Conservation (phyloP, 2,329 filamentous ascomycete genomes). For the Hypoxylon sp. region DNA sequence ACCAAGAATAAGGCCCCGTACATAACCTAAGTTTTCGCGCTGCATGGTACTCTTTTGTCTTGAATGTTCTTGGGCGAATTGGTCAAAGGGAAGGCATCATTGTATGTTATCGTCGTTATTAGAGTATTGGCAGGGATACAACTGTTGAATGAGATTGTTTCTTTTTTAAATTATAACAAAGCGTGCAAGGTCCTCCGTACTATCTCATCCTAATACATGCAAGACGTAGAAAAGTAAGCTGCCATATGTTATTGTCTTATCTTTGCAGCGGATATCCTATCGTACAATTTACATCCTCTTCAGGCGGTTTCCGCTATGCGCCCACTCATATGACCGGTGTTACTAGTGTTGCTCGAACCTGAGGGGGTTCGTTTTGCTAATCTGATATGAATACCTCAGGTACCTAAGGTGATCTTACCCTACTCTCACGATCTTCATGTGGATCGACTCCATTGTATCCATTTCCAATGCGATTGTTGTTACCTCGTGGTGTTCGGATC, state of each 20-base stretch:
- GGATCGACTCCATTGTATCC: neutral
- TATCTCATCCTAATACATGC: neutral
- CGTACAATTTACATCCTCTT: no score
- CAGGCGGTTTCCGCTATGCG: neutral
- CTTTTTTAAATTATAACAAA: conserved; percentile 5
- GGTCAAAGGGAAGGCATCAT: conserved; percentile 35
- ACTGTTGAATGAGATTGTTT: conserved; percentile 43
- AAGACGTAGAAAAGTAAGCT: neutral
- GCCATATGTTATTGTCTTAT: neutral
- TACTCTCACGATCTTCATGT: no score
- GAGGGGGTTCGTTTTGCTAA: neutral
- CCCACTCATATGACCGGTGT: neutral
- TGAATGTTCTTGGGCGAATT: conserved; percentile 39
- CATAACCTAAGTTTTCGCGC: conserved; percentile 23
- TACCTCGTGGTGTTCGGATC: neutral
- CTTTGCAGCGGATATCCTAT: no score
- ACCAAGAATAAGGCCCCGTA: conserved; percentile 19
- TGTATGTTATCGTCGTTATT: conserved; percentile 33
- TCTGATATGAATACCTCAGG: no score
- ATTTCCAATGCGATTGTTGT: neutral
- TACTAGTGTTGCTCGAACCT: neutral
- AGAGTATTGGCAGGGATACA: conserved; percentile 35
- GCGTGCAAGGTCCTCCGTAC: no score
- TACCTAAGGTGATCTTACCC: no score
- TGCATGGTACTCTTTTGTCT: conserved; percentile 31